Evolutionary conservation across 208 protist genomes (phyloP), one percentile per base, ranked within the genome.

Genomic region (Leishmania tropica): DNA sequence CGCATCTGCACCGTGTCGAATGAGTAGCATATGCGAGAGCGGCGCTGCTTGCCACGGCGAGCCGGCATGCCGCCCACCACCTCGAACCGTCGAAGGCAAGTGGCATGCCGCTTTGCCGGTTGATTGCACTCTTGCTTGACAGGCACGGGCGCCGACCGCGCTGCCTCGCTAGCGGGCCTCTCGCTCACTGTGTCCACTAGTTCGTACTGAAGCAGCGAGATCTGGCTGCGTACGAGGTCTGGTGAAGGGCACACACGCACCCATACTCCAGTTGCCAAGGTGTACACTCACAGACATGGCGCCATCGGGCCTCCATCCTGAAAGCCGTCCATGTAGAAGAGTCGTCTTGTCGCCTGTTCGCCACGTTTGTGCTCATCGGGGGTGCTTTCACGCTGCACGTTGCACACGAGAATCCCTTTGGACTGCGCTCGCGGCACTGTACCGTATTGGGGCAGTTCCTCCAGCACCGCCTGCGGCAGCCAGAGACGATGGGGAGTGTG

Each of bases 251-350:
- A 89, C 40, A 94, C 60, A 19, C 78, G 81, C 71, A 77, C 75
- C 91, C 91, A 94, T 28, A 92, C 73, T 1, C 81, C 81, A 3
- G 81, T 89, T 15, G 78, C 70, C 8, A 91, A 72, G 65, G 86
- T 85, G 82, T 90, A 90, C 62, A 80, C 70, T n/a, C 88, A 89
- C 65, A 91, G 71, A 28, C 83, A 81, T 47, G 87, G 81, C 35
- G 81, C 82, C 87, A 90, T 90, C 11, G 85, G 85, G 42, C 80
- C 74, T n/a, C 86, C 89, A 17, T 85, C 79, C 74, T 89, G 87
- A 76, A 89, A 86, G 11, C 91, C 89, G 62, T 92, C 89, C 76
- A 92, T 76, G 80, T 92, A 90, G 71, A 90, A 92, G n/a, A 92
- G 83, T 1, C 83, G 79, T 24, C 87, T 85, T 28, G 80, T 62